Evolutionary conservation across 2,329 filamentous ascomycete species (phyloP).

Genomic region (Diaporthe longicolla): DNA sequence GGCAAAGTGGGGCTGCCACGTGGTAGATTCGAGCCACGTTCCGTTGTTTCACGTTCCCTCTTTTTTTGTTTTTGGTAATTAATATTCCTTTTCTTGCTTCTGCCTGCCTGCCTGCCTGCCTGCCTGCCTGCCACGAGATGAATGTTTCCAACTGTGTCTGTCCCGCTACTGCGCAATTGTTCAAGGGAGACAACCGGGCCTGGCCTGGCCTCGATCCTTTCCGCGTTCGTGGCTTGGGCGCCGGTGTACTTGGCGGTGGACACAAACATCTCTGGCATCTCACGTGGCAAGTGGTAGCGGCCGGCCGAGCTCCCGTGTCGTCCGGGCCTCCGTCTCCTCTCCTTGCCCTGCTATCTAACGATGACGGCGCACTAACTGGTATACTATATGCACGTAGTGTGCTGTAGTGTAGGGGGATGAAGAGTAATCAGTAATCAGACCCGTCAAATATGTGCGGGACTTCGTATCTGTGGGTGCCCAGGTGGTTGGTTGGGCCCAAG

Average conservation of each 20-base stretch:
- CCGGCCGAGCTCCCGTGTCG: conserved; percentile 16
- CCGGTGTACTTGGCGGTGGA: conserved; percentile 11
- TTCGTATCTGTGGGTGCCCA: conserved; percentile 9
- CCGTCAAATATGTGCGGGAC: background rate
- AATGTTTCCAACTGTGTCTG: background rate
- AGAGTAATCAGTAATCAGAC: background rate
- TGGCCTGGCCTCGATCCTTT: background rate
- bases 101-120: background rate
- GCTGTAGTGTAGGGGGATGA: background rate
- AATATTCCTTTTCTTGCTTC: background rate
- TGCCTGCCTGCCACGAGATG: background rate
- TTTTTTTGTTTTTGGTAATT: background rate
- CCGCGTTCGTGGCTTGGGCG: conserved; percentile 24
- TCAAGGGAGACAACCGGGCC: background rate
- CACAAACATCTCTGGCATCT: conserved; percentile 2
- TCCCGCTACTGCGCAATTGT: background rate
- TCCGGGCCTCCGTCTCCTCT: background rate
- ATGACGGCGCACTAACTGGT: background rate
- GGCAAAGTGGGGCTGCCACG: conserved; percentile 44
- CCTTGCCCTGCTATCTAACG: background rate
- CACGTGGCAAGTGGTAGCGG: conserved; percentile 17
- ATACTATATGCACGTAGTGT: background rate
- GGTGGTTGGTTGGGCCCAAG: background rate
- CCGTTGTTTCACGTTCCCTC: conserved; percentile 15
- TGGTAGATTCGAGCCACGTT: conserved; percentile 39